These are phyloP conservation scores for Rhynchospora pubera DNA, from an alignment of 176 grass and related monocot species.

Conservation along the genomic window DNA sequence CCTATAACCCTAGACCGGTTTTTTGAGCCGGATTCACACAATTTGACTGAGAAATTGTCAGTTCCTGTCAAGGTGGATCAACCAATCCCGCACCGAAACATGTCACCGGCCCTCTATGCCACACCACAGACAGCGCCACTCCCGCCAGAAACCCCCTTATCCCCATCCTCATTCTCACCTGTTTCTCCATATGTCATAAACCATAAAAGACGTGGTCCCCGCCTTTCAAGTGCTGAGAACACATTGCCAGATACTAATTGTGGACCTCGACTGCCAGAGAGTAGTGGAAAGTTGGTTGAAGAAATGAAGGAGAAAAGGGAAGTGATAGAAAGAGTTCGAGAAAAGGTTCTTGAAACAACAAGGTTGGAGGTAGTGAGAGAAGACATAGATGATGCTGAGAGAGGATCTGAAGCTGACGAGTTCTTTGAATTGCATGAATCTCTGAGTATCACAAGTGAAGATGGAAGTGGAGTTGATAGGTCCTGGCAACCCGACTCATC, in stretches of 20 bases:
- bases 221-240: conserved; percentile 28
- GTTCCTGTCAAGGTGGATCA: conserved; percentile 23
- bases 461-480: conserved; percentile 28
- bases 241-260: conserved; percentile 18
- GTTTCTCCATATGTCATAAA: conserved; percentile 83
- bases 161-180: conserved; percentile 55
- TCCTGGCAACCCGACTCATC: conserved; percentile 50
- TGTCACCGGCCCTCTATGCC: conserved; percentile 57
- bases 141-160: conserved; percentile 38
- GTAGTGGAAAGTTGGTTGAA: conserved; percentile 11
- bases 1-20: conserved; percentile 51
- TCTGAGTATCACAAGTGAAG: conserved; percentile 52
- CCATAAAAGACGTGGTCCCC: conserved; percentile 69
- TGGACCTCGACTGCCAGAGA: conserved; percentile 4
- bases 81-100: conserved; percentile 31
- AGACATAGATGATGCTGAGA: conserved; percentile 28
- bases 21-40: conserved; percentile 37
- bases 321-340: not conserved
- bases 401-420: conserved; percentile 32
- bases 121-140: conserved; percentile 57
- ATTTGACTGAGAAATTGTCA: conserved; percentile 15
- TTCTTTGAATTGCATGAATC: conserved; percentile 69
- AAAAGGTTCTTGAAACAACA: not conserved
- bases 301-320: not conserved
- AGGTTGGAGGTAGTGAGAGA: conserved; percentile 22